phyloP scores from a whole-genome alignment of 2,329 filamentous ascomycete genomes.

The Trichoderma pleuroti region DNA sequence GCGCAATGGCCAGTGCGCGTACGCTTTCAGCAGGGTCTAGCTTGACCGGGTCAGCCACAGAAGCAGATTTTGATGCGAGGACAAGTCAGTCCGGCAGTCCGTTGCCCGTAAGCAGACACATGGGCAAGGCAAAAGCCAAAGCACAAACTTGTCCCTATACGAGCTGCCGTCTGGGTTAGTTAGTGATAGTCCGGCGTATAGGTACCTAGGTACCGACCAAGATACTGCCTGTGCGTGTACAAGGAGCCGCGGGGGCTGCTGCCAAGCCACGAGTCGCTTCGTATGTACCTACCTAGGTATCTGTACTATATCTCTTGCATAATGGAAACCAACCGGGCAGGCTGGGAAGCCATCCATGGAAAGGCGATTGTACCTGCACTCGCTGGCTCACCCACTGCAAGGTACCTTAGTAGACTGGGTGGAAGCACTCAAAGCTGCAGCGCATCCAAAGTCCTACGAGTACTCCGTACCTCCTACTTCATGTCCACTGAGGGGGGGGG shows the following conservation, averaged over 20 bases:
- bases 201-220: neutral
- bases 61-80: neutral
- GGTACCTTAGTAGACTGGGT: too few relatives aligned
- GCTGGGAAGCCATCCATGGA: neutral
- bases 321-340: neutral
- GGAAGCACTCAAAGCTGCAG: too few relatives aligned
- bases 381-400: neutral
- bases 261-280: neutral
- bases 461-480: too few relatives aligned
- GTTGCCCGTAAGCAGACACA: neutral
- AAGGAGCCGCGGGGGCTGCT: neutral
- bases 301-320: neutral
- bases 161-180: neutral
- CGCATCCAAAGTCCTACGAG: neutral
- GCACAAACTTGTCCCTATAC: neutral
- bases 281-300: too few relatives aligned
- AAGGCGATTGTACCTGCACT: neutral
- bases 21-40: slow-evolving; percentile 8
- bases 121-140: neutral
- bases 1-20: slow-evolving; percentile 11
- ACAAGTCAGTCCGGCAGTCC: neutral
- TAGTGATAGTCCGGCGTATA: neutral
- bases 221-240: too few relatives aligned
- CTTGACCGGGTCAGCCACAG: slow-evolving; percentile 8
- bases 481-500: neutral